These are phyloP conservation scores for Xylaria telfairii DNA, from an alignment of 495 filamentous ascomycete species.

Conservation along the genomic window DNA sequence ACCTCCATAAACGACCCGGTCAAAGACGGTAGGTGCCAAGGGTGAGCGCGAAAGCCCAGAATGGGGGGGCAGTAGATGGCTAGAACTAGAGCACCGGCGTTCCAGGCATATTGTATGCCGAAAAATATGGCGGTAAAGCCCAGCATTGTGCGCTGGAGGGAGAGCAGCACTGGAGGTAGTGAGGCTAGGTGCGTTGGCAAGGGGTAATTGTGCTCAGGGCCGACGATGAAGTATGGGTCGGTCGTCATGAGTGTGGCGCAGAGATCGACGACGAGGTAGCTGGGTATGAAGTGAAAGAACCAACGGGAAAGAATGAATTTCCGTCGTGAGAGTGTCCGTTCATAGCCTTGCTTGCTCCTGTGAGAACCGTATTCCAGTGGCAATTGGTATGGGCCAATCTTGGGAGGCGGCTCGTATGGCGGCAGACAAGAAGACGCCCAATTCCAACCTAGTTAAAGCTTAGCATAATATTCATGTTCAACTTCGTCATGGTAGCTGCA, in stretches of 20 bases:
- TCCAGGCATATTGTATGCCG: conserved; percentile 61
- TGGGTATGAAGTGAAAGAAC: conserved; percentile 48
- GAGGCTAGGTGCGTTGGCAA: conserved; percentile 49
- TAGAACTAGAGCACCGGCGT: conserved; percentile 48
- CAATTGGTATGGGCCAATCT: conserved; percentile 44
- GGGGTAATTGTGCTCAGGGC: conserved; percentile 41
- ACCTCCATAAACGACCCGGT: conserved; percentile 66
- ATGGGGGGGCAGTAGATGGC: conserved; percentile 51
- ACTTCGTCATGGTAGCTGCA: too few relatives aligned
- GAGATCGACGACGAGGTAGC: conserved; percentile 70
- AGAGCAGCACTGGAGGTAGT: conserved; percentile 48
- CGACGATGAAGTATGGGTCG: conserved; percentile 76
- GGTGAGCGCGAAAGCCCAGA: conserved; percentile 54
- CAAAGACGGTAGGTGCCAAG: conserved; percentile 70
- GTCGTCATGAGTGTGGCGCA: conserved; percentile 68
- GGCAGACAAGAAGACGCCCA: conserved; percentile 67
- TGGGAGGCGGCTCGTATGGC: conserved; percentile 55
- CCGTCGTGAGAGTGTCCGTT: conserved; percentile 45
- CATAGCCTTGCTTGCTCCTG: conserved; percentile 42
- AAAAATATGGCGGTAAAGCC: conserved; percentile 57
- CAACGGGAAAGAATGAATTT: conserved; percentile 57
- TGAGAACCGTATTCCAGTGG: conserved; percentile 41
- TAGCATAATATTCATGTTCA: background rate
- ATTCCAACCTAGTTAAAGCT: conserved; percentile 67
- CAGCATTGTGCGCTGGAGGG: conserved; percentile 57